A percentile compares a stretch with the other conserved stretches of the same genome.
Conservation (phyloP, 78 protist species). For the slime mould (Dictyostelium discoideum) region dicty_2.7 NC_007090.3:377501-378000, state of each 20-base stretch:
- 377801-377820: too few species aligned
- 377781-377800: not conserved
- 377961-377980: conserved; percentile 68
- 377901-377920: too few species aligned
- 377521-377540: not conserved
- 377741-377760: not conserved
- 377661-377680: not conserved
- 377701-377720: not conserved
- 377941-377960: conserved; percentile 34
- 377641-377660: not conserved
- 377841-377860: not conserved
- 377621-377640: not conserved
- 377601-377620: not conserved
- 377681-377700: not conserved
- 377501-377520: not conserved
- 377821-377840: not conserved
- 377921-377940: not conserved
- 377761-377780: not conserved
- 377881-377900: too few species aligned
- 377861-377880: not conserved
- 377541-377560: not conserved
- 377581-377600: not conserved
- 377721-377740: not conserved
- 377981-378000: conserved; percentile 60
- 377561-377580: not conserved